phyloP scores from a whole-genome alignment of 176 grass and related monocot species.

The Oryza meyeriana region DNA sequence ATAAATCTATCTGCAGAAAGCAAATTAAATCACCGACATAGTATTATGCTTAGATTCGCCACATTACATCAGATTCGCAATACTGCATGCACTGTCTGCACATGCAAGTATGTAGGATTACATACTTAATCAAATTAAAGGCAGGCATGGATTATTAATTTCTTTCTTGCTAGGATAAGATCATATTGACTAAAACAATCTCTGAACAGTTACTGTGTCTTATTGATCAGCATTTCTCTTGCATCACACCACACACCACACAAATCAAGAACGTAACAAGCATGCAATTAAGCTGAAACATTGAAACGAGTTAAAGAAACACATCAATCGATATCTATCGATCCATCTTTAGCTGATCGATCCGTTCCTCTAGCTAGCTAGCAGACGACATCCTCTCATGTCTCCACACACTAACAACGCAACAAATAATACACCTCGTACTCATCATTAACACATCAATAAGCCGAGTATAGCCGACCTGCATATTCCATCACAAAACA shows the following conservation, averaged over 20 bases:
- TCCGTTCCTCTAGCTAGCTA: neutral
- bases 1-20: neutral
- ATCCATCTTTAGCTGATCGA: slow-evolving; percentile 4
- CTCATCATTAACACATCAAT: neutral
- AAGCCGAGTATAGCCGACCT: neutral
- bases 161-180: neutral
- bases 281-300: slow-evolving; percentile 9
- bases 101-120: neutral
- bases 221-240: neutral
- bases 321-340: neutral
- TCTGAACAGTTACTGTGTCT: neutral
- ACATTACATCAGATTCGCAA: neutral
- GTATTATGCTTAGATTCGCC: neutral
- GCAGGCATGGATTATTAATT: neutral
- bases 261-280: neutral
- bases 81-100: neutral
- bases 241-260: neutral
- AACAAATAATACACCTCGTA: neutral
- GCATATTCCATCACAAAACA: slow-evolving; percentile 18
- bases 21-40: neutral
- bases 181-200: neutral
- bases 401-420: neutral
- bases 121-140: neutral
- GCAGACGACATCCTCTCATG: slow-evolving; percentile 68
- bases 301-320: slow-evolving; percentile 7